Evolutionary conservation across 2,329 filamentous ascomycete genomes (phyloP), one percentile per base, ranked within the genome.

Genomic region (Pyricularia pennisetigena): DNA sequence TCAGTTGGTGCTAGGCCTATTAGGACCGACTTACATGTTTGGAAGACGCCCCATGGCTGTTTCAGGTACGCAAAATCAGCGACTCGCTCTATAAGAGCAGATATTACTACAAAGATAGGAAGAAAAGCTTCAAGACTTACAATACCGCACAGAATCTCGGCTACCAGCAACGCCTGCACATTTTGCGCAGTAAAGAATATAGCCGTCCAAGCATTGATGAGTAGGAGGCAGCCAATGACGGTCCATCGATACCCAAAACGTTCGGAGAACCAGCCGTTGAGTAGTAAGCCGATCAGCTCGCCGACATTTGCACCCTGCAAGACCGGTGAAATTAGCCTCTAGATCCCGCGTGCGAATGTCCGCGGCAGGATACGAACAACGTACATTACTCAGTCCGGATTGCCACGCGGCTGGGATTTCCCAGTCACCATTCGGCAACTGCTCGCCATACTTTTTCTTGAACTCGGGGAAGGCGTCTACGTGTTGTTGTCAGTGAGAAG

Each of bases 221-320:
- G 77, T 41, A 81, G 73, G 66, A 91, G 80, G 49, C 85, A 86
- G 24, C 73, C 79, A 68, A 90, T 85, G 70, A 91, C 83, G 23
- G 87, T 90, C 74, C 85, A 86, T 24, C 87, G 82, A 9, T 90
- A 89, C n/a, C 87, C 87, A 72, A 88, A 87, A n/a, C 85, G 82
- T 76, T 91, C 88, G 20, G 87, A 86, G 64, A 89, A 77, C 75
- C 82, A 87, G 54, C 89, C 89, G 73, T 89, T 90, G 75, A 90
- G 80, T 71, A 89, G 78, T 64, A 91, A 81, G 16, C 89, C 89
- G 66, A 91, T 81, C 66, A 92, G 86, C 74, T 89, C 86, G 62
- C 89, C 89, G 24, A 83, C 82, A 68, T 83, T 81, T 66, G 84
- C 83, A 30, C 85, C 86, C 70, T 80, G 76, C 24, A 71, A 54